Evolutionary conservation across 208 protist genomes (phyloP), one percentile per base, ranked within the genome.

Genomic region (Lotmaria passim): DNA sequence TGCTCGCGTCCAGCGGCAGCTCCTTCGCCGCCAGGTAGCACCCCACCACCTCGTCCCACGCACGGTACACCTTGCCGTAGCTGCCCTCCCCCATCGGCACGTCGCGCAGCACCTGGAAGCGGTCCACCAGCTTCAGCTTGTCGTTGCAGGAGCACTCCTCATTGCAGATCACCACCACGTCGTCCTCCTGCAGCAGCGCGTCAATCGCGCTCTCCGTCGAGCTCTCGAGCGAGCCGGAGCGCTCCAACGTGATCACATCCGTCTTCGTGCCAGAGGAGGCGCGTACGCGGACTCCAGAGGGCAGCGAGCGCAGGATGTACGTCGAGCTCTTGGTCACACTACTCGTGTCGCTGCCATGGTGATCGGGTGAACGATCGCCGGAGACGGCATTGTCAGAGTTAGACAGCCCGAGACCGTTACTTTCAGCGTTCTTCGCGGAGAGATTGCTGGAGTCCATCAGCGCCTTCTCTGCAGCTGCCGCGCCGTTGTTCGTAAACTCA

Each of bases 11-110:
- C 34, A 91, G 73, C 47, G 68, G 63, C 70, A 91, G 34, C 59
- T 90, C 85, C 81, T 93, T 93, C 56, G 81, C 84, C 10, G 88
- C 88, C 17, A 91, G 59, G 79, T 87, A 87, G 48, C 81, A 63
- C 19, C 81, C 84, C 11, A 66, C 55, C 66, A 80, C 66, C 73
- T 86, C 78, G 47, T 87, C 84, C 82, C 84, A 90, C 44, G 84
- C 84, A 26, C 75, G 81, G 64, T 69, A 90, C 39, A 90, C 84
- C 21, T 39, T 69, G 53, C 84, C 81, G 60, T 80, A 87, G 67
- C 73, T 87, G 34, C 84, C 84, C 43, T 73, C 59, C 15, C 81
- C 84, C 3, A 90, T 66, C 19, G 58, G 78, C 23, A 66, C 39
- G 59, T 82, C 62, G 33, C 65, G 38, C 61, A 90, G 44, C 19